Base-by-base conservation (phyloP, 331 rosid species). In the Arachis monticola region DNA sequence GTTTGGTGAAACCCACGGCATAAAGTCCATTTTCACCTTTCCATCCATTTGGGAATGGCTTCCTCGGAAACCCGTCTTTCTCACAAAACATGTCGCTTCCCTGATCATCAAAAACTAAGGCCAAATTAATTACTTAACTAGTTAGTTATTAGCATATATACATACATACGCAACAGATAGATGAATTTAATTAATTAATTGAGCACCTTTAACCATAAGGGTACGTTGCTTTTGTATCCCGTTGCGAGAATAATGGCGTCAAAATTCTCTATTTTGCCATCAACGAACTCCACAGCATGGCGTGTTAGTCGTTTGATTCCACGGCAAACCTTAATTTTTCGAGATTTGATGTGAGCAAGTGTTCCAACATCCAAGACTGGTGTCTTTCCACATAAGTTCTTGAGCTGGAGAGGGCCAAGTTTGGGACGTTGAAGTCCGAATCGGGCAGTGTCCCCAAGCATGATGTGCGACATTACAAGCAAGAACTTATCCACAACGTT, bases 311-410 rank as follows among this genome's bases (percentile, higher is more conserved):
- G 79, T 82, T 81, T 87, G 47, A 92, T 79, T 75, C 84, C 96
- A 46, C 48, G 81, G 73, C 80, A 79, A 11, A 92, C 98, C 93
- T 88, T 90, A 57, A 92, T 88, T 12, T 90, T 81, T 30, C 91
- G 95, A 8, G 57, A 52, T 85, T 76, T 87, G 68, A 92, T 88
- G 52, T 78, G 82, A 32, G 88, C 85, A 12, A 92, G 83, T 11
- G 98, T 90, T n/a, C 98, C 98, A 70, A 92, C 86, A 76, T 92
- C 98, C 67, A 92, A 79, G n/a, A 92, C 98, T 2, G 98, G 98
- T 10, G 96, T 92, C 71, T 90, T 92, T 41, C 95, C 98, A 5
- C 80, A 61, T 57, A 82, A 31, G 78, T 66, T 83, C 79, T 92
- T 92, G 83, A 84, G 87, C 84, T 85, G 80, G 1, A 92, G 87